These are phyloP conservation scores for Cyphellophora attinorum DNA, from an alignment of 2,329 filamentous ascomycete species.

Conservation along the genomic window DNA sequence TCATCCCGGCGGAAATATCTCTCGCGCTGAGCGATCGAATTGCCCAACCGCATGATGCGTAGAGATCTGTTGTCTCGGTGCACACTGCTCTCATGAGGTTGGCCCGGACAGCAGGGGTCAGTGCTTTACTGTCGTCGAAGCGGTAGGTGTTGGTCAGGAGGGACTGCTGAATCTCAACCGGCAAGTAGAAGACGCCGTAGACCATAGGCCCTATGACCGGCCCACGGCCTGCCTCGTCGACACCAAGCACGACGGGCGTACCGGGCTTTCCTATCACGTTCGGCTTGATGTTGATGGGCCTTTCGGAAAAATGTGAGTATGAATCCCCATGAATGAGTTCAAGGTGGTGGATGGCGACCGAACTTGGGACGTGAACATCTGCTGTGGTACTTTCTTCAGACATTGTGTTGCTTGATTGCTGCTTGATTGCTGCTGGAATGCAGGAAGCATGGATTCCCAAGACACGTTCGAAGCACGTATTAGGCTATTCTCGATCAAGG, in stretches of 20 bases:
- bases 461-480: no score
- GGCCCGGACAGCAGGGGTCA: conserved; percentile 70
- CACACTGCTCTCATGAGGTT: conserved; percentile 64
- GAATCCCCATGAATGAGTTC: conserved; percentile 55
- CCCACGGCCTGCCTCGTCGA: conserved; percentile 89
- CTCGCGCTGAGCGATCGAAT: conserved; percentile 70
- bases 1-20: conserved; percentile 72
- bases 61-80: conserved; percentile 49
- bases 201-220: conserved; percentile 78
- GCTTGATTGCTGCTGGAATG: no score
- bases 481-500: no score
- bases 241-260: conserved; percentile 67
- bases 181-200: conserved; percentile 62
- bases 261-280: conserved; percentile 23
- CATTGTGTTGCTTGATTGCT: conserved; percentile 9
- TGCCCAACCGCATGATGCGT: conserved; percentile 70
- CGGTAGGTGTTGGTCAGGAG: conserved; percentile 70
- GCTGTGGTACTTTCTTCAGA: conserved; percentile 24
- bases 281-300: conserved; percentile 52
- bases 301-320: conserved; percentile 62
- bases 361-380: conserved; percentile 56
- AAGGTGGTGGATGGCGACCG: conserved; percentile 42
- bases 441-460: no score
- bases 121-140: conserved; percentile 92
- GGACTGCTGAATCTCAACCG: conserved; percentile 54